Evolutionary conservation across 306 rosid species (phyloP), one percentile per base, ranked within the genome.

Genomic region (Dalbergia cochinchinensis): DNA sequence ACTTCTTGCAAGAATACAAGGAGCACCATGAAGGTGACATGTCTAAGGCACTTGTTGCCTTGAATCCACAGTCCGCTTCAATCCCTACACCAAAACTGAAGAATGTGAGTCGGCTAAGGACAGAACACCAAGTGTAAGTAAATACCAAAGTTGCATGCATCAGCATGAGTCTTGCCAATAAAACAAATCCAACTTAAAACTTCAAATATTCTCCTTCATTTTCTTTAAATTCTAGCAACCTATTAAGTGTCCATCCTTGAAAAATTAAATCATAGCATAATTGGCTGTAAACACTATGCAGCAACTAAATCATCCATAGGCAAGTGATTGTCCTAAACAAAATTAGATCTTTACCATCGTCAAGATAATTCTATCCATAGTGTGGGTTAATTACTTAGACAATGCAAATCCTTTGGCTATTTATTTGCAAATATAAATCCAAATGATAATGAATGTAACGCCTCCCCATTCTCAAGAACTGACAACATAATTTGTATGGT

Each of bases 121-220:
- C 99, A 67, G 99, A 95, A 85, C 99, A 95, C 84, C 97, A 83
- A 75, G 99, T 92, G 99, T 95, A 83, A 90, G 98, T 85, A 73
- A 33, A 78, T 65, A 61, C 53, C 22, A 8, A 12, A 69, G 47
- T 48, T 22, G 45, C 63, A 62, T 77, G 66, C 48, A 74, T 39
- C 39, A 68, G 45, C 63, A 72, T 42, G 19, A 26, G 61, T 55
- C 18, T 39, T 71, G 41, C 33, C 42, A 58, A 62, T n/a, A 69
- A 11, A 45, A 63, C 45, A 74, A 12, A 67, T 58, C 37, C 26
- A 71, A 67, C 50, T 11, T 48, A 45, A 62, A 47, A 22, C 47
- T 69, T 35, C 18, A 65, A 81, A 73, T 31, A 41, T n/a, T 69
- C 9, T 37, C 78, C 53, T 31, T 34, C 47, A 39, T 67, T 41